These are phyloP conservation scores for Wickerhamiella dianesei DNA, from an alignment of 805 yeast genomes.

Conservation along the genomic window DNA sequence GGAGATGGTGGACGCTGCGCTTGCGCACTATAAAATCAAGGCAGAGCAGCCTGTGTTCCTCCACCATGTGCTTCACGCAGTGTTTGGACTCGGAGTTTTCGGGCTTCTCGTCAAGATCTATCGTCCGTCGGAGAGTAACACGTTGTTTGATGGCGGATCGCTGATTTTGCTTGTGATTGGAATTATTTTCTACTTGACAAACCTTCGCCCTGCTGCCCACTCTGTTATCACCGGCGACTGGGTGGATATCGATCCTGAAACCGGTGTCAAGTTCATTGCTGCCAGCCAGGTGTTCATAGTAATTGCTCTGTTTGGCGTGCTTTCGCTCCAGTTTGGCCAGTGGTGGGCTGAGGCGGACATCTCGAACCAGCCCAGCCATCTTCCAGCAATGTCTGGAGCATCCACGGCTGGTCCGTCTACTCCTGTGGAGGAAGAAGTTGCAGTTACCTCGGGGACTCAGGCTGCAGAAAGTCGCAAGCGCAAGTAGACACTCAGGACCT, in stretches of 20 bases:
- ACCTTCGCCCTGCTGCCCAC: slow-evolving; percentile 65
- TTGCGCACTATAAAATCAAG: slow-evolving; percentile 64
- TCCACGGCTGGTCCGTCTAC: background rate
- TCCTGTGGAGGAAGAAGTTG: background rate
- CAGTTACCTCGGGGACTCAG: too few species aligned
- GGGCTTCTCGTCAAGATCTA: slow-evolving; percentile 69
- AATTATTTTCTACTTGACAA: slow-evolving; percentile 70
- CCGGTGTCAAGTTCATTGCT: slow-evolving; percentile 84
- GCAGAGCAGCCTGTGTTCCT: slow-evolving; percentile 48
- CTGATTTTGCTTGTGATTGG: slow-evolving; percentile 60
- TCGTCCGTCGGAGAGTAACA: slow-evolving; percentile 75
- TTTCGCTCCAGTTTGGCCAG: slow-evolving; percentile 74
- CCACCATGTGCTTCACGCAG: slow-evolving; percentile 48
- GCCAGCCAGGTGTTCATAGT: slow-evolving; percentile 74
- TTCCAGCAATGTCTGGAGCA: background rate
- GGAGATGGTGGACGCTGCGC: slow-evolving; percentile 44
- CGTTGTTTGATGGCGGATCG: slow-evolving; percentile 81
- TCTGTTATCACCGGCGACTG: slow-evolving; percentile 61
- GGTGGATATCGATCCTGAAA: slow-evolving; percentile 83
- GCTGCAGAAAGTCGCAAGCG: background rate
- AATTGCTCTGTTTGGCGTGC: slow-evolving; percentile 59
- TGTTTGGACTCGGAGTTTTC: slow-evolving; percentile 49
- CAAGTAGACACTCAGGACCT: background rate
- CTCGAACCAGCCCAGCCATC: background rate
- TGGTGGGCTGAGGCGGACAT: slow-evolving; percentile 46